These are phyloP conservation scores for Wallacemonas sp. DNA, from an alignment of 208 protist species.

Conservation along the genomic window DNA sequence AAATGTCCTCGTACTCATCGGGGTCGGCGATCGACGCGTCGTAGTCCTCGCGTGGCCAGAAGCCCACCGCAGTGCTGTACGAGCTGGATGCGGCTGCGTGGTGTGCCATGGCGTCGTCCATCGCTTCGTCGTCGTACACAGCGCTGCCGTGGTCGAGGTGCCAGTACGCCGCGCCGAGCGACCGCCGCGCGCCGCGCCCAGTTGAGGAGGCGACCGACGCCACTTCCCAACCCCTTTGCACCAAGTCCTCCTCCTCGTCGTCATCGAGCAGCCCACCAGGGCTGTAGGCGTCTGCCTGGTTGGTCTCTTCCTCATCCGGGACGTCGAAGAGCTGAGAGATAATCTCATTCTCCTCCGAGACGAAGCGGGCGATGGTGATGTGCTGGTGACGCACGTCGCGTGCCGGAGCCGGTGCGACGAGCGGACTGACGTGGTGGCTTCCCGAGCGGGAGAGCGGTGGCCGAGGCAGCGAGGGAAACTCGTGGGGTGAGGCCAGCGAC, in stretches of 20 bases:
- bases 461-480: neutral
- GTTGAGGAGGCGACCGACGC: constrained; percentile 1
- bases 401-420: neutral
- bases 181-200: constrained; percentile 1
- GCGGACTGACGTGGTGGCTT: neutral
- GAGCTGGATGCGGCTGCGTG: constrained; percentile 11
- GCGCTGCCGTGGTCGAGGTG: constrained; percentile 15
- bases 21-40: constrained; percentile 5
- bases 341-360: constrained; percentile 38
- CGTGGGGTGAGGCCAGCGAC: neutral
- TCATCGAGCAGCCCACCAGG: constrained; percentile 11
- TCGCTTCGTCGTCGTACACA: constrained; percentile 21
- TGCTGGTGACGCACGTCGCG: constrained; percentile 49
- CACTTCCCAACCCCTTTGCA: constrained; percentile 2
- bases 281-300: constrained; percentile 10
- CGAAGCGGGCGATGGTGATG: constrained; percentile 47
- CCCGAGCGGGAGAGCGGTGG: neutral
- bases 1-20: constrained; percentile 39
- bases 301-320: constrained; percentile 35
- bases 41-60: constrained; percentile 15
- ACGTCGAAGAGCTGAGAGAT: constrained; percentile 56
- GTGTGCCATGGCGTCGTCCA: constrained; percentile 27
- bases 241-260: constrained; percentile 3
- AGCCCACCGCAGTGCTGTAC: neutral
- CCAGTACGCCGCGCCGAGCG: constrained; percentile 32